A percentile compares a stretch with the other conserved stretches of the same genome.
phyloP scores from a whole-genome alignment of 1,284 basidiomycete species.

The Cronartium ribicola region DNA sequence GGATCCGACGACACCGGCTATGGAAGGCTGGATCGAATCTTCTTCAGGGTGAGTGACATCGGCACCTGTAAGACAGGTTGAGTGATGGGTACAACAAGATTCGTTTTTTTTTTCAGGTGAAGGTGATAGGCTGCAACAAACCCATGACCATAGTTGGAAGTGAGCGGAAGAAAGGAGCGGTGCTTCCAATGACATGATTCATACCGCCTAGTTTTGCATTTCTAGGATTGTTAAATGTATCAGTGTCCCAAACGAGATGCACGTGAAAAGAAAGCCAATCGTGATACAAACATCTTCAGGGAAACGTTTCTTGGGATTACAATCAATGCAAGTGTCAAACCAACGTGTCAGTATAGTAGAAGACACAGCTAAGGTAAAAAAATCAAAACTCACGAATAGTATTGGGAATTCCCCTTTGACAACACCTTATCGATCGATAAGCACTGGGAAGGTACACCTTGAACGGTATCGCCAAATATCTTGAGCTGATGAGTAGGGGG shows the following conservation, averaged over 20 bases:
- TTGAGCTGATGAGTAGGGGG: conserved; percentile 24
- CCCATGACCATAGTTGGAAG: conserved; percentile 38
- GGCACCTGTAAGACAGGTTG: conserved; percentile 13
- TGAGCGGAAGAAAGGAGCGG: conserved; percentile 17
- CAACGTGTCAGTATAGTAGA: too few relatives aligned
- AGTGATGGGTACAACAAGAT: too few relatives aligned
- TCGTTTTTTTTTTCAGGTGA: not conserved
- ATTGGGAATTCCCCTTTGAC: conserved; percentile 34
- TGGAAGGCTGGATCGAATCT: conserved; percentile 53
- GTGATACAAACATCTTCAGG: conserved; percentile 32
- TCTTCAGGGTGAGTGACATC: conserved; percentile 40
- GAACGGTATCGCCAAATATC: conserved; percentile 32
- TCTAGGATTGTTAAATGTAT: not conserved
- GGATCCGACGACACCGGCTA: conserved; percentile 55
- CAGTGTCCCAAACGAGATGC: not conserved
- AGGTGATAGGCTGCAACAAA: not conserved
- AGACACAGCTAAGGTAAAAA: not conserved
- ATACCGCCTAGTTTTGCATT: conserved; percentile 40
- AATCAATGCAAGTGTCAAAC: conserved; percentile 4
- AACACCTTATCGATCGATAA: conserved; percentile 23
- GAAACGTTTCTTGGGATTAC: conserved; percentile 19
- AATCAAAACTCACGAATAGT: conserved; percentile 29
- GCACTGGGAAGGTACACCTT: conserved; percentile 38
- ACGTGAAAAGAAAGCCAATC: not conserved
- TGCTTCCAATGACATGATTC: conserved; percentile 17